These are phyloP conservation scores for Inonotus hispidus DNA, from an alignment of 1,284 basidiomycete species.

Conservation along the genomic window DNA sequence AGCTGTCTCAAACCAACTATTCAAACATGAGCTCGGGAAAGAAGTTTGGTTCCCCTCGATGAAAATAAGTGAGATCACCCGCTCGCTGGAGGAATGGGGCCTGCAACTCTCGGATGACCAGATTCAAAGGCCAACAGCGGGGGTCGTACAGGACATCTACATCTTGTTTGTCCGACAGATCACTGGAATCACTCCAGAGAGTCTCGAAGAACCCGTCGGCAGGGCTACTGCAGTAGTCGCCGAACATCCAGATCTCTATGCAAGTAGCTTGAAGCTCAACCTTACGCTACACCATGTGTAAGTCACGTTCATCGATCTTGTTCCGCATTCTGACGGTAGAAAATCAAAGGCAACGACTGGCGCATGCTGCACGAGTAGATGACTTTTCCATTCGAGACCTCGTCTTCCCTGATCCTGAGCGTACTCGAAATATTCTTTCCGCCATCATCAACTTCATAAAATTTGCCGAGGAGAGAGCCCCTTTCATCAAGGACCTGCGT, in stretches of 20 bases:
- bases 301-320: constrained; percentile 20
- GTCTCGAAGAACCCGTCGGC: constrained; percentile 55
- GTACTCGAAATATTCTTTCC: constrained; percentile 71
- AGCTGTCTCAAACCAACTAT: neutral
- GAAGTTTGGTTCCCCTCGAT: constrained; percentile 57
- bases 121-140: constrained; percentile 60
- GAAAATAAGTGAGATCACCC: constrained; percentile 54
- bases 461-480: constrained; percentile 72
- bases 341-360: constrained; percentile 52
- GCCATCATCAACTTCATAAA: constrained; percentile 92
- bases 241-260: constrained; percentile 61
- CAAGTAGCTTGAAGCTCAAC: constrained; percentile 49
- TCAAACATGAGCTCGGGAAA: constrained; percentile 29
- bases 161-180: constrained; percentile 65
- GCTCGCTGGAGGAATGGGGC: constrained; percentile 59
- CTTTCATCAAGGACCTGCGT: constrained; percentile 55
- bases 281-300: constrained; percentile 66
- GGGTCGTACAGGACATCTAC: constrained; percentile 67
- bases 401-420: constrained; percentile 61
- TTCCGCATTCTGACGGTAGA: constrained; percentile 6
- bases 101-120: constrained; percentile 63
- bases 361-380: constrained; percentile 66
- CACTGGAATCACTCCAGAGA: constrained; percentile 56
- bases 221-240: constrained; percentile 47
- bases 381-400: constrained; percentile 78